Conservation (phyloP, 805 yeast genomes). For the Lipomyces sp. region DNA sequence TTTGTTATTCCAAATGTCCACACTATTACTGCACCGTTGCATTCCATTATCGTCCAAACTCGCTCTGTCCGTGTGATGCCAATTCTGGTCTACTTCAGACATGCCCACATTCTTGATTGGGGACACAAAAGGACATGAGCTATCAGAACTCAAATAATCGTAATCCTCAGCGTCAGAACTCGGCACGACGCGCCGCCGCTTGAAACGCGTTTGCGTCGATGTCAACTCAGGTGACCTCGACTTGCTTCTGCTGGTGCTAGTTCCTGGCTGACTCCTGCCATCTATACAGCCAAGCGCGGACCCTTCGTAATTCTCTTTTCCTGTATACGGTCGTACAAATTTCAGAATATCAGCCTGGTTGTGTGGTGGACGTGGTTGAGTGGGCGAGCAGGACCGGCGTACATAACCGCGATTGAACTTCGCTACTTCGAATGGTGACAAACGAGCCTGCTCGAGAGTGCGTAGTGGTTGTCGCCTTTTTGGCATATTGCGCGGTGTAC, state of each 20-base stretch:
- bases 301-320: background rate
- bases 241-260: background rate
- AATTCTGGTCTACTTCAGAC: background rate
- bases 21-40: background rate
- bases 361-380: background rate
- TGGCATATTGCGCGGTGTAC: background rate
- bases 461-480: slow-evolving; percentile 3
- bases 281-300: background rate
- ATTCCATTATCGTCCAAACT: background rate
- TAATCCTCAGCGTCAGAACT: slow-evolving; percentile 26
- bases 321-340: background rate
- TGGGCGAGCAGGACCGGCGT: background rate
- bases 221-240: background rate
- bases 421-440: slow-evolving; percentile 15
- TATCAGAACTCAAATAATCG: slow-evolving; percentile 6
- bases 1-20: background rate
- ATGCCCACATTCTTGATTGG: background rate
- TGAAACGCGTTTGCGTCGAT: slow-evolving; percentile 1
- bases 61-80: background rate
- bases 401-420: slow-evolving; percentile 3
- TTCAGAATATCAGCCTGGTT: background rate
- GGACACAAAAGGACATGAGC: background rate
- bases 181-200: slow-evolving; percentile 7
- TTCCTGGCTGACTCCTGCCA: background rate
- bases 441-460: slow-evolving; percentile 13